Percentiles rank a stretch among this genome's conserved stretches.
Conservation (phyloP, 768 basidiomycete genomes). For the Termitomyces sp. region DNA sequence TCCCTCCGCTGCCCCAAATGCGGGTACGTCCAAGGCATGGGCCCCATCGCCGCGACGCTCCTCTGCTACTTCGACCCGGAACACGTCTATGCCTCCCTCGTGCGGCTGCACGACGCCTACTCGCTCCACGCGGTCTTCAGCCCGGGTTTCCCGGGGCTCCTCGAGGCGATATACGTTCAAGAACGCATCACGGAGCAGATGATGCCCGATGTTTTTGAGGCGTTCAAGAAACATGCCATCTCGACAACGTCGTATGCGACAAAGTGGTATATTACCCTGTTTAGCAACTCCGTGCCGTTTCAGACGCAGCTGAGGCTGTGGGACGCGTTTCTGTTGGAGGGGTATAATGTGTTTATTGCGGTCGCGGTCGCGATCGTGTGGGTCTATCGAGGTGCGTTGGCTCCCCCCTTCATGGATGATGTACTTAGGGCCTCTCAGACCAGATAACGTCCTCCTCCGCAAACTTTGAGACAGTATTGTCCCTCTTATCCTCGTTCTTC, state of each 20-base stretch:
- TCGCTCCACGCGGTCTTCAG: constrained; percentile 83
- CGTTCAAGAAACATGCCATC: constrained; percentile 85
- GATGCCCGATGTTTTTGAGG: constrained; percentile 85
- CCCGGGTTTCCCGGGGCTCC: constrained; percentile 92
- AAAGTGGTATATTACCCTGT: constrained; percentile 99
- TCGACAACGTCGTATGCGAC: constrained; percentile 94
- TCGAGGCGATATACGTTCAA: constrained; percentile 95
- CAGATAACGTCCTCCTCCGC: constrained; percentile 76
- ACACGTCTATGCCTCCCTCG: constrained; percentile 77
- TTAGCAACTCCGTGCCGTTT: constrained; percentile 93
- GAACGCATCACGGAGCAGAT: constrained; percentile 81
- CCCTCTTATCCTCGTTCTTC: constrained; percentile 90
- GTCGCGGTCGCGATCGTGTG: constrained; percentile 87
- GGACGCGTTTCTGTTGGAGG: constrained; percentile 92
- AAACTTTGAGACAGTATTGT: constrained; percentile 88
- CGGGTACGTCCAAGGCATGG: constrained; percentile 99
- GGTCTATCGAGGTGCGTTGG: constrained; percentile 72
- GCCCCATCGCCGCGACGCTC: constrained; percentile 91
- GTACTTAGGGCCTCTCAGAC: constrained; percentile 38
- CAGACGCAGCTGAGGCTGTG: constrained; percentile 91
- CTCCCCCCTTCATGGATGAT: not conserved
- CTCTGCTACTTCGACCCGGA: constrained; percentile 92
- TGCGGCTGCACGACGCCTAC: constrained; percentile 87
- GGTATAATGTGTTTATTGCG: constrained; percentile 82
- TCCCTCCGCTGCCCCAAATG: constrained; percentile 80